phyloP scores from a whole-genome alignment of 2,329 filamentous ascomycete species.

The Cordyceps cateniannulata region DNA sequence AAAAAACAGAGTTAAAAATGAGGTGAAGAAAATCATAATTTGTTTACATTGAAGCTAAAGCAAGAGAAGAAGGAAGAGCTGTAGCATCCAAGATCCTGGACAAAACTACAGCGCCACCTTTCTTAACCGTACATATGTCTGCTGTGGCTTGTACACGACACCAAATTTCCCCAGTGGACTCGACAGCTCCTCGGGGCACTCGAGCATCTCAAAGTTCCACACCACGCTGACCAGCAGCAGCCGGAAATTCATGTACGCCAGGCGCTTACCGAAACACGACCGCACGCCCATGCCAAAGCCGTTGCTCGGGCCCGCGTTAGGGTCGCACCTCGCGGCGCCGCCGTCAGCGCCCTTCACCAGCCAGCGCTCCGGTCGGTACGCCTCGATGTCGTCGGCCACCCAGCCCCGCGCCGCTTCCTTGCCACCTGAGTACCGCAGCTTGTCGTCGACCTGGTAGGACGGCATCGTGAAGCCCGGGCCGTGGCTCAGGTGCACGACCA shows the following conservation, averaged over 20 bases:
- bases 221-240: not conserved
- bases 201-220: not conserved
- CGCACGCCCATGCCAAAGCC: not conserved
- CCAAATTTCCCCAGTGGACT: not conserved
- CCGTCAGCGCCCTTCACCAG: conserved; percentile 15
- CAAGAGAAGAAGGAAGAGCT: no score
- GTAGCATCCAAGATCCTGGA: not conserved
- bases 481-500: conserved; percentile 20
- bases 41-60: no score
- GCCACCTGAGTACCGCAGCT: conserved; percentile 17
- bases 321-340: conserved; percentile 30
- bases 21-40: no score
- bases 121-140: not conserved
- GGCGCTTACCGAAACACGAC: not conserved
- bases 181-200: not conserved
- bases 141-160: not conserved
- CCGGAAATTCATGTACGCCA: not conserved
- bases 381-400: conserved; percentile 20
- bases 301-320: not conserved
- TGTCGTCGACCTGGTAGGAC: conserved; percentile 18
- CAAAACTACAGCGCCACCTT: not conserved
- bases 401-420: conserved; percentile 15
- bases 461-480: conserved; percentile 22
- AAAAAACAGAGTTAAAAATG: no score
- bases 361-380: not conserved